Evolutionary conservation across 1,284 basidiomycete genomes (phyloP), one percentile per base, ranked within the genome.

Genomic region (Chiua sp.): DNA sequence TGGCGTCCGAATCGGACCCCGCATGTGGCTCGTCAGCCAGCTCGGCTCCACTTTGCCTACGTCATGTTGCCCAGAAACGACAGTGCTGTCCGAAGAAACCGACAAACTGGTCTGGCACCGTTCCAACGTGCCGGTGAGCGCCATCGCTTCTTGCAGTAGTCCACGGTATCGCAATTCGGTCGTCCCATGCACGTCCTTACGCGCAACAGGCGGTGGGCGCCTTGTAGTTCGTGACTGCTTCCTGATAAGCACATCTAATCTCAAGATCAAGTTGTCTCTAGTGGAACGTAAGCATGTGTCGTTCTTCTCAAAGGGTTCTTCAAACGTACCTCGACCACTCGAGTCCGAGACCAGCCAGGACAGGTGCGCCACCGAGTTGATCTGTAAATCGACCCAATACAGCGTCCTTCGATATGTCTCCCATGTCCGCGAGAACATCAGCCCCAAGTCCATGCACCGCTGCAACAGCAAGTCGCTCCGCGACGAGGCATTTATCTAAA

Each of bases 401-500:
- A 49, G 79, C 74, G 13, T 82, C 82, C 4, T 84, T 68, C 4
- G 76, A 72, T 16, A 91, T 78, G 10, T 77, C 72, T 53, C 85
- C 82, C 5, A 82, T 82, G 51, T 80, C 73, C 1, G 79, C 84
- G 50, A 89, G 64, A 12, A 68, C 66, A 23, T 77, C 74, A 10
- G 56, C 50, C n/a, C 60, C 67, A 1, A 75, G 62, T 28, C 75
- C 75, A 23, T 68, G 57, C 11, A 68, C 64, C 32, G 71, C 72
- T 3, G 78, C 83, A 33, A 83, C 65, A 8, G 79, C 77, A 28
- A 88, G 72, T 22, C 88, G 78, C 72, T 89, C 87, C 57, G 90
- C 87, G 10, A 87, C 87, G 64, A 93, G 87, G 69, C 91, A 94
- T 30, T 83, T 83, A 71, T 92, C 90, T 35, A 94, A 79, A 44